Conservation (phyloP, 805 yeast species). For the Barnettozyma botsteinii region DNA sequence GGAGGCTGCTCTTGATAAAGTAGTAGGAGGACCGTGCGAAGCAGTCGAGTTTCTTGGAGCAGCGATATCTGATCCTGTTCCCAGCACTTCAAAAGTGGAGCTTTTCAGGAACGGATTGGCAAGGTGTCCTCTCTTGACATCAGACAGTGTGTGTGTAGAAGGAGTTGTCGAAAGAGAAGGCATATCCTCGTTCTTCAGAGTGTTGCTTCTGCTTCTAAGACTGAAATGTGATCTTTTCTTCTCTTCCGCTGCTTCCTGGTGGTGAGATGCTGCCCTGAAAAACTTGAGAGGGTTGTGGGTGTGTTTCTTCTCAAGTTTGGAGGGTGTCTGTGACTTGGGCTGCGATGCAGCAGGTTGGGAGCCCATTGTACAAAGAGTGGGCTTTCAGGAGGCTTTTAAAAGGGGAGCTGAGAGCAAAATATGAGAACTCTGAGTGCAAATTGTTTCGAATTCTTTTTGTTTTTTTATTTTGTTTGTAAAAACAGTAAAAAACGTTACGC, state of each 20-base stretch:
- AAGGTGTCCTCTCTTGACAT: constrained; percentile 3
- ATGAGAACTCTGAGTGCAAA: too few species aligned
- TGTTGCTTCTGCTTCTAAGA: constrained; percentile 6
- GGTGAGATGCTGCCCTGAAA: constrained; percentile 8
- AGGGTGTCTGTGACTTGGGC: not conserved
- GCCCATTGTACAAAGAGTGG: too few species aligned
- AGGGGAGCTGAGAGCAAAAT: too few species aligned
- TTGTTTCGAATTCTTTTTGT: too few species aligned
- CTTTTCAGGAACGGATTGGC: constrained; percentile 8
- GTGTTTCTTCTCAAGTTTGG: constrained; percentile 5
- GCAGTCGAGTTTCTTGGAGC: constrained; percentile 19
- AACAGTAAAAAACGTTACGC: too few species aligned
- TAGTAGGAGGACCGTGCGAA: constrained; percentile 3
- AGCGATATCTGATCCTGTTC: constrained; percentile 24
- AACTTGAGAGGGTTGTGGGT: constrained; percentile 9
- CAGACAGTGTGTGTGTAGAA: not conserved
- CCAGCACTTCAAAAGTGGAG: constrained; percentile 10
- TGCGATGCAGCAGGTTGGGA: not conserved
- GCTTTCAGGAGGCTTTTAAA: too few species aligned
- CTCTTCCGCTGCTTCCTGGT: constrained; percentile 1
- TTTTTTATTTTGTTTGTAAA: too few species aligned
- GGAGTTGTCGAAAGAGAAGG: not conserved
- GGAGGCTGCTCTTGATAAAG: constrained; percentile 11
- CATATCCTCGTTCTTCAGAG: not conserved
- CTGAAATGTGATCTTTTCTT: constrained; percentile 7